A percentile compares a stretch with the other conserved stretches of the same genome.
phyloP scores from a whole-genome alignment of 2,329 filamentous ascomycete species.

The Cordyceps cateniannulata region DNA sequence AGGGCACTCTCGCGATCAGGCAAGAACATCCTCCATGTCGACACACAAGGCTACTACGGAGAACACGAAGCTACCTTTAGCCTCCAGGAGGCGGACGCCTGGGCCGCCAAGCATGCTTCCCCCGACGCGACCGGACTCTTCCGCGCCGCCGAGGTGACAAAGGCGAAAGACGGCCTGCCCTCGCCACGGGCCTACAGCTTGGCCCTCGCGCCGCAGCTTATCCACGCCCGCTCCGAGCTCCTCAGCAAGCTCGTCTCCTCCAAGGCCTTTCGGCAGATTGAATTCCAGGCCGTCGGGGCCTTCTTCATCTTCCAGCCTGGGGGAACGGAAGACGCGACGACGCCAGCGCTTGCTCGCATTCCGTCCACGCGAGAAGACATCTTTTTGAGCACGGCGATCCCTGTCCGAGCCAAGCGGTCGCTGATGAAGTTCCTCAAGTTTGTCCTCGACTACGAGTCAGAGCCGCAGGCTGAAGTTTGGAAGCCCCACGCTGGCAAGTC shows the following conservation, averaged over 20 bases:
- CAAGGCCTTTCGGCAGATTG: slow-evolving; percentile 78
- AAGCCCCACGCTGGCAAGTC: slow-evolving; percentile 45
- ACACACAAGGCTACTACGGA: slow-evolving; percentile 84
- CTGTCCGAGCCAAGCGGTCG: slow-evolving; percentile 72
- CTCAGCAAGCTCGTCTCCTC: slow-evolving; percentile 81
- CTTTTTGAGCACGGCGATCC: slow-evolving; percentile 70
- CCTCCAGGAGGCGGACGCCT: slow-evolving; percentile 72
- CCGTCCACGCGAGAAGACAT: slow-evolving; percentile 89
- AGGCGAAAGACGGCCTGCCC: slow-evolving; percentile 38
- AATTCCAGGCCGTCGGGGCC: slow-evolving; percentile 87
- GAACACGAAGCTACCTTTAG: slow-evolving; percentile 79
- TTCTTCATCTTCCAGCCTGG: slow-evolving; percentile 68
- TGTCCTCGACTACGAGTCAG: slow-evolving; percentile 64
- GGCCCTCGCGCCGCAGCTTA: slow-evolving; percentile 75
- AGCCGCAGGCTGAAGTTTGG: slow-evolving; percentile 51
- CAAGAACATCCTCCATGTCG: slow-evolving; percentile 87
- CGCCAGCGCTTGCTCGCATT: slow-evolving; percentile 55
- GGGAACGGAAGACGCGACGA: slow-evolving; percentile 17
- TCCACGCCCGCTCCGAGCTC: slow-evolving; percentile 76
- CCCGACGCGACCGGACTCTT: slow-evolving; percentile 21
- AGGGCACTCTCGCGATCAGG: slow-evolving; percentile 89
- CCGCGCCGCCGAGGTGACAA: slow-evolving; percentile 28
- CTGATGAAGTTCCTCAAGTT: slow-evolving; percentile 95
- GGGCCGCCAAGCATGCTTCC: slow-evolving; percentile 45
- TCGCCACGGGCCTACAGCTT: slow-evolving; percentile 73